Evolutionary conservation across 2,329 filamentous ascomycete species (phyloP), one percentile per base, ranked within the genome.

Genomic region (Phyllosticta paracitricarpa): DNA sequence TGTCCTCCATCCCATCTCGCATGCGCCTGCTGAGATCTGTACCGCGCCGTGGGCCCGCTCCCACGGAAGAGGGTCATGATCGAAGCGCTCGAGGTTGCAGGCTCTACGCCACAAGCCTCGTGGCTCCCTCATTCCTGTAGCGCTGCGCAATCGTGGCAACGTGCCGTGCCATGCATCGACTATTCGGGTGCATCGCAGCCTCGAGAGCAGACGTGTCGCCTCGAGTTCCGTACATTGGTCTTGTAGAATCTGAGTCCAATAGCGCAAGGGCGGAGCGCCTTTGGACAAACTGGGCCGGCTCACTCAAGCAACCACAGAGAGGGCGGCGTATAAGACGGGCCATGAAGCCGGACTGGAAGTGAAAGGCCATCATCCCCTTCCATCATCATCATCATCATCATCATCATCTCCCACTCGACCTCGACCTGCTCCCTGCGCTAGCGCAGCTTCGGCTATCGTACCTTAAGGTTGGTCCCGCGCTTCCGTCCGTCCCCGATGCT

Each of bases 51-150:
- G 51, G 56, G 56, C 60, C 60, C 60, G 52, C 60, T 58, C 55
- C 60, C 60, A 56, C 56, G 60, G 60, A 51, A 62, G 60, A 51
- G 56, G 56, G 60, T 51, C 60, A 56, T 56, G 48, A 58, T 54
- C 55, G 40, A 48, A 48, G 40, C 14, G 40, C 40, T 48, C 40
- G 60, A 62, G 56, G 60, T 61, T 61, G 59, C 59, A 61, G 26
- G 59, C 59, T 61, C 59, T 52, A 51, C 56, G 60, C 60, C 60
- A 62, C 60, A 54, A 51, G 60, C 56, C 60, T 62, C 60, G 60
- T 62, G 60, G 60, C 60, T 54, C 51, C 51, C 30, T 25, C 33
- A 52, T 25, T 51, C 56, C 56, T 62, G 60, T 56, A 54, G 60
- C 60, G 55, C 28, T 58, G 60, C 60, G 60, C 59, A 54, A 61